phyloP scores from a whole-genome alignment of 495 filamentous ascomycete species.

The Pseudomonodictys pantanalensis region DNA sequence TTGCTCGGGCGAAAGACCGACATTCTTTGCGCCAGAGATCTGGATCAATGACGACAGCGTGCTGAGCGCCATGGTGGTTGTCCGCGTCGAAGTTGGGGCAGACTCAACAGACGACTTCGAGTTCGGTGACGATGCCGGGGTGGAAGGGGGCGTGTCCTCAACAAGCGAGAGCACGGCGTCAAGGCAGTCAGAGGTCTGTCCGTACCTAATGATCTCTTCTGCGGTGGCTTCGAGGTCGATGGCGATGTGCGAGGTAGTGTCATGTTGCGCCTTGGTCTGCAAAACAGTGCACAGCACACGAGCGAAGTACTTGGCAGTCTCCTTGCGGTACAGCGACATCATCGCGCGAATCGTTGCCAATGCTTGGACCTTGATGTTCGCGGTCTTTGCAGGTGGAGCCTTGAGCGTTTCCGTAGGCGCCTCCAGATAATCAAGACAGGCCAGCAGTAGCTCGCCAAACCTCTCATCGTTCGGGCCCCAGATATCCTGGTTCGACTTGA shows the following conservation, averaged over 20 bases:
- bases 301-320: conserved; percentile 63
- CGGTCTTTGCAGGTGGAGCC: conserved; percentile 52
- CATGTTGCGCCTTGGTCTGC: conserved; percentile 57
- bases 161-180: conserved; percentile 51
- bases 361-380: conserved; percentile 80
- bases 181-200: conserved; percentile 49
- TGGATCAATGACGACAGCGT: conserved; percentile 32
- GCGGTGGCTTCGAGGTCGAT: conserved; percentile 57
- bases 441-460: conserved; percentile 70
- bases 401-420: conserved; percentile 34
- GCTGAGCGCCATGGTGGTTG: conserved; percentile 29
- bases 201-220: conserved; percentile 51
- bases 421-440: conserved; percentile 74
- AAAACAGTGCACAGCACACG: conserved; percentile 66
- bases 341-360: conserved; percentile 77
- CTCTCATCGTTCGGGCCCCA: conserved; percentile 52
- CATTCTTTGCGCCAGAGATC: conserved; percentile 22
- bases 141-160: conserved; percentile 31
- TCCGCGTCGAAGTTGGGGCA: conserved; percentile 17
- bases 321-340: conserved; percentile 61
- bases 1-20: conserved; percentile 33
- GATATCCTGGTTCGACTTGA: conserved; percentile 63
- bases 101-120: conserved; percentile 14
- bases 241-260: conserved; percentile 54
- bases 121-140: conserved; percentile 12